These are phyloP conservation scores for Ophiostoma angusticollis DNA, from an alignment of 2,329 filamentous ascomycete genomes.

Conservation along the genomic window DNA sequence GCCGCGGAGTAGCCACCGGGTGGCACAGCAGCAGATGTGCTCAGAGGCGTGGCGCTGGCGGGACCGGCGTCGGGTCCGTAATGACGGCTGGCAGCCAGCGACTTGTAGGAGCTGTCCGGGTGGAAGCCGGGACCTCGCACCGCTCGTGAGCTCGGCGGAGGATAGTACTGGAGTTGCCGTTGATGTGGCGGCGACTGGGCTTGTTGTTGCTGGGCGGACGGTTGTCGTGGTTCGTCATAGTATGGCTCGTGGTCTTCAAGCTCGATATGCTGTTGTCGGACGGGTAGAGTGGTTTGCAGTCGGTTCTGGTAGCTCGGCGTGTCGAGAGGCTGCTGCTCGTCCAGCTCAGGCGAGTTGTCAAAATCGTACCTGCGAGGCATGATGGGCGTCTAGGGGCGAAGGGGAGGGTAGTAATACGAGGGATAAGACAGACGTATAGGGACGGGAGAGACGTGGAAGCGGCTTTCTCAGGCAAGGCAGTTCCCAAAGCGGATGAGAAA, in stretches of 20 bases:
- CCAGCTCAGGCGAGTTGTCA: slow-evolving; percentile 14
- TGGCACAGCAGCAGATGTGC: neutral
- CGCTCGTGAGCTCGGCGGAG: slow-evolving; percentile 11
- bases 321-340: slow-evolving; percentile 15
- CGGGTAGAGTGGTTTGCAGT: slow-evolving; percentile 1
- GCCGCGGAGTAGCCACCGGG: neutral
- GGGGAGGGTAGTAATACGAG: neutral
- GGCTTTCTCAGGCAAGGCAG: neutral
- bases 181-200: slow-evolving; percentile 6
- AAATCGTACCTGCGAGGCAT: slow-evolving; percentile 15
- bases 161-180: slow-evolving; percentile 14
- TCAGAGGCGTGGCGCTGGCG: slow-evolving; percentile 14
- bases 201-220: slow-evolving; percentile 6
- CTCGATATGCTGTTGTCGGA: slow-evolving; percentile 5
- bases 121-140: slow-evolving; percentile 17
- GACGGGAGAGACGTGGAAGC: neutral
- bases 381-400: neutral
- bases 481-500: slow-evolving; percentile 3
- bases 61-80: slow-evolving; percentile 8
- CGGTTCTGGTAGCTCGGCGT: slow-evolving; percentile 3
- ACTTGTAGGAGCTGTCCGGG: slow-evolving; percentile 26
- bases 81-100: slow-evolving; percentile 20
- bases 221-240: slow-evolving; percentile 9
- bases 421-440: too few species aligned
- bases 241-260: slow-evolving; percentile 10